Base-by-base conservation (phyloP, 371 early-diverging fungal genomes). In the Mortierella sp. region DNA sequence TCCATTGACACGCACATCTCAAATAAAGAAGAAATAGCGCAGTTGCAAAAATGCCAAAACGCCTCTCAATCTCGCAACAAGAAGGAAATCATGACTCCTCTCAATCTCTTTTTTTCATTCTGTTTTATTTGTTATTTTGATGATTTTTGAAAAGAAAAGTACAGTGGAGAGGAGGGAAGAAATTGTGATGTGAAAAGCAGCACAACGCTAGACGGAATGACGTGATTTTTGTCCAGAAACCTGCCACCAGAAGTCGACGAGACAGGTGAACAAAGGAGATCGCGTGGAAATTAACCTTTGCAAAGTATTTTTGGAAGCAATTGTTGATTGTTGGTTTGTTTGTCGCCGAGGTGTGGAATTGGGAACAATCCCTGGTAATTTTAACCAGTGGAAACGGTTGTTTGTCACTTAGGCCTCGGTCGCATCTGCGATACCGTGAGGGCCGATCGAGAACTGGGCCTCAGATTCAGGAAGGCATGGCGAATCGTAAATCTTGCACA, bases 401-500 rank as follows among this genome's bases (percentile, higher is more conserved):
- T 4, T 6, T 60, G 60, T 32, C 16, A 1, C 8, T 70, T 84
- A 84, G 48, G 51, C 60, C 74, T 96, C 97, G n/a, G 91, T 92
- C 41, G 95, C 89, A 88, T 97, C 96, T 18, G 88, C 91, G 81
- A 96, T 95, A 46, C 97, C 97, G 70, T 91, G 91, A 38, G 92
- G 89, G 58, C 93, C 91, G 70, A 97, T 96, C 38, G 95, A 88
- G 89, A 97, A 97, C 80, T 93, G 88, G 21, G 91, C 95, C 88
- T 97, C 97, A 14, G 92, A 90, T 75, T 97, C 97, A 11, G 96
- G 96, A 70, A 97, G 88, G 44, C 94, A 94, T 5, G 97, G 97
- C 21, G 96, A 96, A 87, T 98, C 97, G 87, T 97, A 97, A n/a
- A 97, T 89, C 86, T 98, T 97, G 84, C 96, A 96, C 32, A 97